These are phyloP conservation scores for Tilletiaria anomala DNA, from an alignment of 1,284 basidiomycete species.

Conservation along the genomic window DNA sequence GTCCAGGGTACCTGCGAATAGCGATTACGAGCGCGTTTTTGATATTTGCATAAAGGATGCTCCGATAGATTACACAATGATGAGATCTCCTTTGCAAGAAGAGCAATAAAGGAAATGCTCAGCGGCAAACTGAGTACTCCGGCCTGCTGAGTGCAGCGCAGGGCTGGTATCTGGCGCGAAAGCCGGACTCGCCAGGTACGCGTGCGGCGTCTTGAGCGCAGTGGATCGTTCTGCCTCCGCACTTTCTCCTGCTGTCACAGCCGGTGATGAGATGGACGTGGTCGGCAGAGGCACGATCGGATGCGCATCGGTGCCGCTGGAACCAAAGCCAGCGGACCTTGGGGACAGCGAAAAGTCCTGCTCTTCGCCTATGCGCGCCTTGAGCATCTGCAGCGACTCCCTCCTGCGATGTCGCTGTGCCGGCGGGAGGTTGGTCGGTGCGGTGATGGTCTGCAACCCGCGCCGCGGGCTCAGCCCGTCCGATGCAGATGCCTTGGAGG, in stretches of 20 bases:
- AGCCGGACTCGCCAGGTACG: too few species aligned
- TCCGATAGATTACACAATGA: slow-evolving; percentile 10
- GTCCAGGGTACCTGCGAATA: too few species aligned
- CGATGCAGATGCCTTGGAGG: not conserved
- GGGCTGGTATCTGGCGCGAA: not conserved
- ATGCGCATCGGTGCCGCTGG: not conserved
- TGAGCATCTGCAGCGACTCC: slow-evolving; percentile 9
- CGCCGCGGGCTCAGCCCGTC: not conserved
- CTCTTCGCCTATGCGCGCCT: slow-evolving; percentile 8
- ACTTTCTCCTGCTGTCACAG: slow-evolving; percentile 1
- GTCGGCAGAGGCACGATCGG: slow-evolving; percentile 4
- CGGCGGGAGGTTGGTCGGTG: slow-evolving; percentile 2
- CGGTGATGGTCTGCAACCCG: too few species aligned
- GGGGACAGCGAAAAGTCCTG: not conserved
- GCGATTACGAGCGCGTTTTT: too few species aligned
- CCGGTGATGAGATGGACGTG: not conserved
- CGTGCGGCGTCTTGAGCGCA: too few species aligned
- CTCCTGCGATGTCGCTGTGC: slow-evolving; percentile 8
- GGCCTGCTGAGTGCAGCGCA: not conserved
- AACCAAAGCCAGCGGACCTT: not conserved
- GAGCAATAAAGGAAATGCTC: slow-evolving; percentile 12
- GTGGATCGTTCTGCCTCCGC: not conserved
- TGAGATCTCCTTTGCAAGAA: slow-evolving; percentile 10
- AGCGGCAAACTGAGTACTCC: slow-evolving; percentile 8
- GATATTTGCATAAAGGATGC: too few species aligned